Evolutionary conservation across 2,329 filamentous ascomycete genomes (phyloP).

Genomic region (Epichloe glyceriae): DNA sequence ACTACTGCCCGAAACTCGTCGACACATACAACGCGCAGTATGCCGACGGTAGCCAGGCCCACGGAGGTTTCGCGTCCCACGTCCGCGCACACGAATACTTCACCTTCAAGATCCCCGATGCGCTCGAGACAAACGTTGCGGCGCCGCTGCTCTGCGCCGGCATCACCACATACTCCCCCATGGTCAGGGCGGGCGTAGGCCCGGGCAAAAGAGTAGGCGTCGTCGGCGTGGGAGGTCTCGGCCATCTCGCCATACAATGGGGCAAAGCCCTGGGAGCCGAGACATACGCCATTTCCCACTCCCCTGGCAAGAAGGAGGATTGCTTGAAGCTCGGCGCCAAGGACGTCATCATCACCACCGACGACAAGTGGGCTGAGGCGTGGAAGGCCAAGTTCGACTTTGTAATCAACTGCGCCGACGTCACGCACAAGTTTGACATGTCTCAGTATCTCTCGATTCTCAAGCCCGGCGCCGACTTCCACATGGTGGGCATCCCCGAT

Average conservation of each 20-base stretch:
- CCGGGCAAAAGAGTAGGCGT: conserved; percentile 61
- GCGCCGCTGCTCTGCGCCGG: conserved; percentile 69
- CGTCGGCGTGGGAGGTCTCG: conserved; percentile 59
- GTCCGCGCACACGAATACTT: conserved; percentile 44
- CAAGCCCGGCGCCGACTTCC: conserved; percentile 40
- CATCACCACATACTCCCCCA: conserved; percentile 58
- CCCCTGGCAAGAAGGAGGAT: conserved; percentile 43
- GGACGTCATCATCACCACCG: conserved; percentile 31
- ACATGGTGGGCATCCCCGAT: conserved; percentile 45
- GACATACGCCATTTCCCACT: conserved; percentile 50
- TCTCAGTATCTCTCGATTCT: conserved; percentile 35
- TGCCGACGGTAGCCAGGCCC: conserved; percentile 44
- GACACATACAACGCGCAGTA: conserved; percentile 48
- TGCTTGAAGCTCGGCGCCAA: conserved; percentile 50
- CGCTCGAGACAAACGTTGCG: conserved; percentile 32
- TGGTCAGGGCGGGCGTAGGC: conserved; percentile 53
- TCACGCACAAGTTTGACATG: conserved; percentile 41
- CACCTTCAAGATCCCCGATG: conserved; percentile 43
- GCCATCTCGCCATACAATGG: conserved; percentile 61
- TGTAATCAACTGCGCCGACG: conserved; percentile 36
- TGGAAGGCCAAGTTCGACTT: conserved; percentile 38
- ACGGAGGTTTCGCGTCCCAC: conserved; percentile 48
- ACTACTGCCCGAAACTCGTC: conserved; percentile 34
- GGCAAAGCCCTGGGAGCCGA: conserved; percentile 59
- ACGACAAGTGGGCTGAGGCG: conserved; percentile 45